These are phyloP conservation scores for Gossypium schwendimanii DNA, from an alignment of 441 rosid genomes.

Conservation along the genomic window DNA sequence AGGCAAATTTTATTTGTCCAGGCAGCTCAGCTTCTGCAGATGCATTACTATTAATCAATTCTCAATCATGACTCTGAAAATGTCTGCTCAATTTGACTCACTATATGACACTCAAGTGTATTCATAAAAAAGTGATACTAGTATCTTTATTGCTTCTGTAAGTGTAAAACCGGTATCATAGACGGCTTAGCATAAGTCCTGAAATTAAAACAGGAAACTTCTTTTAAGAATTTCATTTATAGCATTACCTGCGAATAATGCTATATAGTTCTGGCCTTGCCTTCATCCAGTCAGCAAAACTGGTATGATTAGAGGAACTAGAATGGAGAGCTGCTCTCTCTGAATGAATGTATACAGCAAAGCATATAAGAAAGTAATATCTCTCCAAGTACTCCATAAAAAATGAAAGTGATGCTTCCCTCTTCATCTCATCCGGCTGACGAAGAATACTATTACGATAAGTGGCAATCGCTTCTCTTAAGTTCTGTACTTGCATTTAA, in stretches of 20 bases:
- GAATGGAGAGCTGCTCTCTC: constrained; percentile 81
- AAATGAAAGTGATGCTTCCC: constrained; percentile 91
- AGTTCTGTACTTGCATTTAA: constrained; percentile 53
- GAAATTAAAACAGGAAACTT: not conserved
- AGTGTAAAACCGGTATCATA: not conserved
- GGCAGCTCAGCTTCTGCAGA: not conserved
- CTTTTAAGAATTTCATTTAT: constrained; percentile 1
- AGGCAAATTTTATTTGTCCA: not conserved
- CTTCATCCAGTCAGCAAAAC: constrained; percentile 99
- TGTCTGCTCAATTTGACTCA: not conserved
- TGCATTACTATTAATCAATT: not conserved
- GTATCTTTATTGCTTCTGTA: not conserved
- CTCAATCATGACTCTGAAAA: not conserved
- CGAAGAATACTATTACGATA: constrained; percentile 90
- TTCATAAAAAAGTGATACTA: not conserved
- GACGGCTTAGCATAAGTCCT: not conserved
- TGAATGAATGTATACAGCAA: constrained; percentile 93
- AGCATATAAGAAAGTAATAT: constrained; percentile 97
- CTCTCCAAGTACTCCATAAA: constrained; percentile 97
- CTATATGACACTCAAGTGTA: not conserved
- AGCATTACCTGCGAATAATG: constrained; percentile 83
- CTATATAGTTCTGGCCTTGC: constrained; percentile 98
- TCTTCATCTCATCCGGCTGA: constrained; percentile 98
- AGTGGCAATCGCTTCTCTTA: constrained; percentile 93
- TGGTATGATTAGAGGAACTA: constrained; percentile 64